Base-by-base conservation (phyloP, 768 basidiomycete species). In the Suillus subluteus region DNA sequence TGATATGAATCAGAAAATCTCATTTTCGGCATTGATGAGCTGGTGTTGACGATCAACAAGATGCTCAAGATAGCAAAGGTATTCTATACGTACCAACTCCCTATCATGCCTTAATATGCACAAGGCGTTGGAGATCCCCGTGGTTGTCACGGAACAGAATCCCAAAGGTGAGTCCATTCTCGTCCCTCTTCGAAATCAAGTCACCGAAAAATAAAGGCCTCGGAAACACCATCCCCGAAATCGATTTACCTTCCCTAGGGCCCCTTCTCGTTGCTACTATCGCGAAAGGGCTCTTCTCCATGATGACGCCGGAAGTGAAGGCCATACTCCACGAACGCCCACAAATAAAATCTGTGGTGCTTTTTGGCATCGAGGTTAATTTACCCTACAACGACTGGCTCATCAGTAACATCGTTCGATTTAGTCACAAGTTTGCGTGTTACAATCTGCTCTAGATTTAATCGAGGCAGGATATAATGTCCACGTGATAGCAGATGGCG, bases 291-390 rank as follows among this genome's bases (percentile, higher is more conserved):
- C 83, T 86, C 63, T 98, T 98, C 81, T 92, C 91, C 1, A 97
- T 97, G 96, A 71, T 90, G 64, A 89, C 87, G 0, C 85, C 90
- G 6, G 87, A 92, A 40, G 85, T 96, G 7, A 76, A 82, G 62
- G 67, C 76, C 2, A 67, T 88, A 11, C 79, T 96, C 62, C 73
- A 75, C 26, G 69, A 82, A 6, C 82, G 81, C 35, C 83, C 84
- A 4, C 71, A 79, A 12, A 74, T 91, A 65, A 82, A 83, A 48
- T 87, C 86, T 9, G 79, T 95, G 55, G 86, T 97, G 8, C 75
- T 98, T 4, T 88, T 95, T 68, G 96, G 96, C 21, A 95, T 97
- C 62, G 96, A 98, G 84, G 95, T 92, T 69, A 44, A 85, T 75
- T 15, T 44, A 23, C 30, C 21, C 46, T 18, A 55, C 2, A 15